Base-by-base conservation (phyloP, 1,284 basidiomycete species). In the Xerocomus cyaneibrunnescens region DNA sequence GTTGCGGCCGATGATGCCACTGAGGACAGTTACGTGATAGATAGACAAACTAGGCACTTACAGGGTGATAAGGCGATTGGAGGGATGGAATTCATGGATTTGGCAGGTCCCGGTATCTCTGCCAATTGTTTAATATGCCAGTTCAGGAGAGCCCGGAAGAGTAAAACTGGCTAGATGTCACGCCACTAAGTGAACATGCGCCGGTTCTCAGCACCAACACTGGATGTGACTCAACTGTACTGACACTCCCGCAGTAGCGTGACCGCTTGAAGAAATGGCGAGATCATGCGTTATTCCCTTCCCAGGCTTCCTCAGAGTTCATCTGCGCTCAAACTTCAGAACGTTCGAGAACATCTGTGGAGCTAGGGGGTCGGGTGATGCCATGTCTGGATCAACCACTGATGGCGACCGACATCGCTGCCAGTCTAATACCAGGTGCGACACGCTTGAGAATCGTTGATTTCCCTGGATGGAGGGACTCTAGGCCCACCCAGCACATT, bases 161-260 rank as follows among this genome's bases (percentile, higher is more conserved):
- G 30, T 19, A n/a, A n/a, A n/a, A n/a, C n/a, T n/a, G n/a, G n/a
- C n/a, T n/a, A n/a, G n/a, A n/a, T n/a, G n/a, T n/a, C n/a, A n/a
- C n/a, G n/a, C n/a, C n/a, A n/a, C n/a, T n/a, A n/a, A n/a, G 44
- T 47, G 45, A 61, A 59, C 51, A 52, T 61, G 59, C 40, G 45
- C 50, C 45, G 12, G 27, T n/a, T n/a, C n/a, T n/a, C 50, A 54
- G 50, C 41, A 49, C 39, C 14, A 31, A 44, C 50, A 57, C 62
- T 47, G 59, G n/a, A n/a, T n/a, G n/a, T n/a, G n/a, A n/a, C n/a
- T n/a, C n/a, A n/a, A n/a, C 50, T 39, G 39, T 44, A 57, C 48
- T 52, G 42, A 50, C 54, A 45, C 51, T 56, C 43, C 44, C 48
- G 45, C 48, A 52, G 60, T 44, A 50, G 28, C 28, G 25, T 27